Percentiles rank a stretch among this genome's conserved stretches.
phyloP scores from a whole-genome alignment of 1,284 basidiomycete species.

The Pascua guehoae region DNA sequence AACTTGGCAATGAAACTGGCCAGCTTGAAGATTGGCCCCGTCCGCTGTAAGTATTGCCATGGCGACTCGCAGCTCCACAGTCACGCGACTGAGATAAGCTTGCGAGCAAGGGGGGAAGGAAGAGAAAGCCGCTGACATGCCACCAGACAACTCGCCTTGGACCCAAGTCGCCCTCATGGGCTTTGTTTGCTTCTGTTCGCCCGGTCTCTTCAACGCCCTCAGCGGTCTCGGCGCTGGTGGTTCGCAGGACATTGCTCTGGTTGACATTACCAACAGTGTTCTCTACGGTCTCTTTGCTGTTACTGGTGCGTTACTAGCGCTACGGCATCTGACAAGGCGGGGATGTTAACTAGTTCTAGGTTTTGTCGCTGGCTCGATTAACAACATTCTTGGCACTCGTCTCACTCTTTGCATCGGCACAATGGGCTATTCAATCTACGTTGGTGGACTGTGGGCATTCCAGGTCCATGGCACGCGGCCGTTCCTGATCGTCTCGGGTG shows the following conservation, averaged over 20 bases:
- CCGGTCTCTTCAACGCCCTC: slow-evolving; percentile 57
- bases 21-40: too few relatives aligned
- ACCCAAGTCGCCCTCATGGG: slow-evolving; percentile 52
- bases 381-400: slow-evolving; percentile 45
- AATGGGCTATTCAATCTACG: slow-evolving; percentile 36
- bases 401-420: slow-evolving; percentile 50
- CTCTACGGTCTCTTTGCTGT: slow-evolving; percentile 53
- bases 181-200: slow-evolving; percentile 51
- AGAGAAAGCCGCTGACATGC: too few relatives aligned
- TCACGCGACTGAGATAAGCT: background rate
- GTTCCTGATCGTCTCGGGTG: slow-evolving; percentile 51
- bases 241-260: slow-evolving; percentile 47
- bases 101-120: too few relatives aligned
- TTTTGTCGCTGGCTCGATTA: slow-evolving; percentile 1
- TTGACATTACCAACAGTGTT: slow-evolving; percentile 53
- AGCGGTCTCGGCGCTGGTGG: slow-evolving; percentile 54
- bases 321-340: background rate
- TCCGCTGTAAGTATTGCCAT: too few relatives aligned
- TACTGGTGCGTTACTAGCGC: background rate
- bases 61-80: too few relatives aligned
- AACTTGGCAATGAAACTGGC: too few relatives aligned
- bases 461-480: slow-evolving; percentile 2
- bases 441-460: slow-evolving; percentile 24
- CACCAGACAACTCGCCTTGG: slow-evolving; percentile 46
- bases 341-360: background rate